Percentiles rank a stretch among this genome's conserved stretches.
Conservation (phyloP, 1,284 basidiomycete genomes). For the Marasmius fiardii region DNA sequence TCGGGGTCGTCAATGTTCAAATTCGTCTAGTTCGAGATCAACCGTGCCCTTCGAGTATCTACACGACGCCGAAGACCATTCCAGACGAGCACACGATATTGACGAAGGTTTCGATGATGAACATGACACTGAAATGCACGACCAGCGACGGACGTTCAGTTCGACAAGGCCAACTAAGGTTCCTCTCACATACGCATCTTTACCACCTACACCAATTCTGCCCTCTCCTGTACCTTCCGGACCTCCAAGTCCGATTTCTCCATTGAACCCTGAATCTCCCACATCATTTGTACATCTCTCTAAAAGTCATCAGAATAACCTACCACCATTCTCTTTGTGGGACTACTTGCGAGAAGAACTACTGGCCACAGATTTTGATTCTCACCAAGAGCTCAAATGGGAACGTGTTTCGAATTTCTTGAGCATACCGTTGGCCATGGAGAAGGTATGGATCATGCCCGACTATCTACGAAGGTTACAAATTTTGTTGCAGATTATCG, state of each 20-base stretch:
- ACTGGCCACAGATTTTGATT: slow-evolving; percentile 88
- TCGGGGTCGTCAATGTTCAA: slow-evolving; percentile 1
- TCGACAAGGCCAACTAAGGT: slow-evolving; percentile 12
- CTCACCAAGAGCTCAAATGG: slow-evolving; percentile 91
- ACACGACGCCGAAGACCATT: not conserved
- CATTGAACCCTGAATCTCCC: slow-evolving; percentile 15
- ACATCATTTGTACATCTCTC: slow-evolving; percentile 15
- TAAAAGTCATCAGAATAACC: not conserved
- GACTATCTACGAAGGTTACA: not conserved
- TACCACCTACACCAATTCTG: slow-evolving; percentile 68
- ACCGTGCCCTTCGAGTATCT: slow-evolving; percentile 2
- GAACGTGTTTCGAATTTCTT: slow-evolving; percentile 98
- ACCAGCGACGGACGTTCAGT: not conserved
- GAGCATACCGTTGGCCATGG: slow-evolving; percentile 88
- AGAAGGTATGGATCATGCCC: slow-evolving; percentile 63
- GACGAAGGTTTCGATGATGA: slow-evolving; percentile 2
- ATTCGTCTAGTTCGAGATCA: not conserved
- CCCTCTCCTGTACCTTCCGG: slow-evolving; percentile 34
- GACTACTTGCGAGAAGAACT: slow-evolving; percentile 89
- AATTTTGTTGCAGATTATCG: slow-evolving; percentile 63
- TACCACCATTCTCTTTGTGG: slow-evolving; percentile 78
- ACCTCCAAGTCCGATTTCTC: slow-evolving; percentile 22
- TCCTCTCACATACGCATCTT: slow-evolving; percentile 54
- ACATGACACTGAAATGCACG: not conserved
- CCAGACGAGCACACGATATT: not conserved